phyloP scores from a whole-genome alignment of 176 grass and related monocot species.

The Hyparrhenia diplandra region DNA sequence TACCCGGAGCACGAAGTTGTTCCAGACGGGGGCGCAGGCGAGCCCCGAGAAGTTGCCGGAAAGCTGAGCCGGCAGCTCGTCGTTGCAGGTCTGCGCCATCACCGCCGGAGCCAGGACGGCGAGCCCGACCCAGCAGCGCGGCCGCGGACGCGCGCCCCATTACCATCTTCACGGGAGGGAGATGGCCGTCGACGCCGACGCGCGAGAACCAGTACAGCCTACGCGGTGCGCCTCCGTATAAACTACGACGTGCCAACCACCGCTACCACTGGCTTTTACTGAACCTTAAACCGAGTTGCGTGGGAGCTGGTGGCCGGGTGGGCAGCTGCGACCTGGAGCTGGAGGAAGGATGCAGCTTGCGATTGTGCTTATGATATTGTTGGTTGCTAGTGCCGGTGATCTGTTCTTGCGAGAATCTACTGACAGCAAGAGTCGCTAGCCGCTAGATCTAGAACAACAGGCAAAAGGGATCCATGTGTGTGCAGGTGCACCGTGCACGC shows the following conservation, averaged over 20 bases:
- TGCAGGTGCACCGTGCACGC: background rate
- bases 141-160: constrained; percentile 26
- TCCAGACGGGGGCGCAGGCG: constrained; percentile 75
- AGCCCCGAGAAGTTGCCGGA: constrained; percentile 67
- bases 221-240: background rate
- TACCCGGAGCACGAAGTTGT: constrained; percentile 86
- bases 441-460: constrained; percentile 27
- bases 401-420: background rate
- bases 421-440: constrained; percentile 5
- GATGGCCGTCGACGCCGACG: constrained; percentile 14
- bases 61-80: constrained; percentile 44
- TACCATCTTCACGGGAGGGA: constrained; percentile 33
- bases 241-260: constrained; percentile 5
- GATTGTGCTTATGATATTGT: constrained; percentile 34
- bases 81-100: constrained; percentile 46
- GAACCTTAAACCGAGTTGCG: background rate
- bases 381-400: background rate
- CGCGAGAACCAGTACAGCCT: background rate
- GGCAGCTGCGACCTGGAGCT: constrained; percentile 10
- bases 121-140: constrained; percentile 33
- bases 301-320: background rate
- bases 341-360: constrained; percentile 3
- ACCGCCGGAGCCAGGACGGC: constrained; percentile 28
- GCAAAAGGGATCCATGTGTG: constrained; percentile 33
- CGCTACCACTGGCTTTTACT: too few species aligned